Base-by-base conservation (phyloP, 176 grass and related monocot species). In the Eleusine indica region DNA sequence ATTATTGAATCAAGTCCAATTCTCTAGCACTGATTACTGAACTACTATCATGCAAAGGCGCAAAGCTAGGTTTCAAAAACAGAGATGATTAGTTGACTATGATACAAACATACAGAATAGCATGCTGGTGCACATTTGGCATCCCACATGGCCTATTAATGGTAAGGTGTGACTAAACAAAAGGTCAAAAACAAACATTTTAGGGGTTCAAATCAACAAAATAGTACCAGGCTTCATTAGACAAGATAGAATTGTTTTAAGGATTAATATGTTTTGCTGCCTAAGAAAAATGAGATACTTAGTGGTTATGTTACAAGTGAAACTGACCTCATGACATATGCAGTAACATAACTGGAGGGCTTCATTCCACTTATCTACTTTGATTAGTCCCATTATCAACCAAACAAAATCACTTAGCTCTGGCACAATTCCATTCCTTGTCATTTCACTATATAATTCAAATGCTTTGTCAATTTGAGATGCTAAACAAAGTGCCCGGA, bases 361-460 rank as follows among this genome's bases (percentile, higher is more conserved):
- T 83, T 99, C 96, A 83, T 94, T 80, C 85, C 87, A 99, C 87
- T 84, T 94, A 77, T 99, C 80, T 48, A 86, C 78, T 80, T 60
- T 77, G 58, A 94, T 39, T 62, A 99, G 84, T 64, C 88, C 91
- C 82, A 92, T 99, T 81, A 99, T 66, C 58, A 96, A 86, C 77
- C 83, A 94, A 94, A 96, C 81, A 81, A 99, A 91, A 57, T 86
- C 48, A 53, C 74, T 74, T 78, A 99, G 66, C 42, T 99, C 93
- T 80, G 89, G 87, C 38, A 89, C 77, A 78, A 81, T 80, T 63
- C 89, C 87, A 71, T 73, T 76, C 73, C 67, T 94, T 3, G 77
- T 81, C 89, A 99, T 89, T 76, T 99, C 89, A 85, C 80, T 90
- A 52, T 96, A 94, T 82, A 99, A 78, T 80, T 85, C 86, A 82